Conservation (phyloP, 305 asterid species). For the Withania somnifera region DNA sequence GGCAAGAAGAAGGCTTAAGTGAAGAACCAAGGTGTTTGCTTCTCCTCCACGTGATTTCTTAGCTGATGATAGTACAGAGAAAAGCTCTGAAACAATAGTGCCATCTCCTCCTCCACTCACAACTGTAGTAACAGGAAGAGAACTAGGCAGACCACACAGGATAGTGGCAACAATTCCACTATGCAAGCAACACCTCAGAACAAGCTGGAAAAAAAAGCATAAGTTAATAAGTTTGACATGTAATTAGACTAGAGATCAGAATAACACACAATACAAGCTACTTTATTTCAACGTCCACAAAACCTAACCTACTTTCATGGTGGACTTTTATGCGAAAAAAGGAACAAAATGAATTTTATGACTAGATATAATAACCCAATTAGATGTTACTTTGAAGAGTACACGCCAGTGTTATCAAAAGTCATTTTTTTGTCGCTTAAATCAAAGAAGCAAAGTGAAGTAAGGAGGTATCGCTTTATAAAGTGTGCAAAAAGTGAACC, state of each 20-base stretch:
- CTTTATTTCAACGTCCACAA: not conserved
- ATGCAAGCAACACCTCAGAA: constrained; percentile 70
- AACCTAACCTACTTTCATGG: not conserved
- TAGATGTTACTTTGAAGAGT: not conserved
- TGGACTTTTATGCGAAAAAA: not conserved
- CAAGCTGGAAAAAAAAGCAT: constrained; percentile 45
- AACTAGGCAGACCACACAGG: constrained; percentile 87
- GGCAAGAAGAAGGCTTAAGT: constrained; percentile 72
- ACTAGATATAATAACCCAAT: not conserved
- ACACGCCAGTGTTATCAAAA: not conserved
- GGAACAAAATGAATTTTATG: not conserved
- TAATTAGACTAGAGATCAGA: not conserved
- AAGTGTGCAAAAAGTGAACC: not conserved
- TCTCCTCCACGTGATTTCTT: constrained; percentile 62
- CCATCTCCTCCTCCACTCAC: constrained; percentile 98
- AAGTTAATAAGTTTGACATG: not conserved
- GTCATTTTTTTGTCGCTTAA: not conserved
- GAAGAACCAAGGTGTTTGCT: constrained; percentile 60
- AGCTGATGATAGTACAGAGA: constrained; percentile 62
- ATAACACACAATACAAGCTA: not conserved
- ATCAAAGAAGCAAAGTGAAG: not conserved
- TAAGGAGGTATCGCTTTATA: not conserved
- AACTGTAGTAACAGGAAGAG: constrained; percentile 74
- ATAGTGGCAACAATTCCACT: constrained; percentile 51
- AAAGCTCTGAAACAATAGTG: constrained; percentile 81